A percentile compares a stretch with the other conserved stretches of the same genome.
phyloP scores from a whole-genome alignment of 192 early-diverging fungal species.

The Backusella liffmaniae region DNA sequence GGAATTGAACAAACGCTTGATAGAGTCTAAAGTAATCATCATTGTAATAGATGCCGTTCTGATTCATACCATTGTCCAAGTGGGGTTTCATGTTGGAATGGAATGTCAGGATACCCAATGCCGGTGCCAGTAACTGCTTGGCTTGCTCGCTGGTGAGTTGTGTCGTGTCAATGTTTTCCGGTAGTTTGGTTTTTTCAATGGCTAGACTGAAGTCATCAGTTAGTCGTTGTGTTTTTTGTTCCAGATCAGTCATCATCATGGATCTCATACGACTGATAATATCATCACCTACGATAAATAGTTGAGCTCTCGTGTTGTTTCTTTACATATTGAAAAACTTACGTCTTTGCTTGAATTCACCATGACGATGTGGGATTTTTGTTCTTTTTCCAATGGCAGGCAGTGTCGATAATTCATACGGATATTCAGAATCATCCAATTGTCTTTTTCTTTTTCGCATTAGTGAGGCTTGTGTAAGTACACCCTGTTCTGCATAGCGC shows the following conservation, averaged over 20 bases:
- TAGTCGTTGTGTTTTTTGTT: slow-evolving; percentile 15
- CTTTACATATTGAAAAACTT: neutral
- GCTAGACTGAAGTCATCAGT: neutral
- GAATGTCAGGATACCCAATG: slow-evolving; percentile 13
- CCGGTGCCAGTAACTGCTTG: slow-evolving; percentile 8
- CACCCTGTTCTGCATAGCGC: slow-evolving; percentile 32
- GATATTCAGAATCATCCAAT: neutral
- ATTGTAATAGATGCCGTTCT: slow-evolving; percentile 44
- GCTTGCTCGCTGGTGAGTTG: slow-evolving; percentile 16
- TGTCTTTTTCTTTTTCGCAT: slow-evolving; percentile 18
- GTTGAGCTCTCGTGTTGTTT: neutral
- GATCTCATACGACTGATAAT: slow-evolving; percentile 19
- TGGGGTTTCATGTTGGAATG: slow-evolving; percentile 39
- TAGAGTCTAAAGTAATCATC: slow-evolving; percentile 34
- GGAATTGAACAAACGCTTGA: slow-evolving; percentile 38
- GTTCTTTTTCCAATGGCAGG: slow-evolving; percentile 22
- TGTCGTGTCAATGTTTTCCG: neutral
- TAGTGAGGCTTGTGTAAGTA: slow-evolving; percentile 25
- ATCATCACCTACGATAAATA: slow-evolving; percentile 19
- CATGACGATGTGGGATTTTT: slow-evolving; percentile 38
- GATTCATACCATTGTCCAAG: slow-evolving; percentile 40
- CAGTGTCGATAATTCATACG: slow-evolving; percentile 11
- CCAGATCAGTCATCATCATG: slow-evolving; percentile 17
- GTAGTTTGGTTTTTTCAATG: slow-evolving; percentile 5
- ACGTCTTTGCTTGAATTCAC: slow-evolving; percentile 38